Percentiles rank a stretch among this genome's conserved stretches.
Evolutionary conservation across 257 asterid genomes (phyloP).

Genomic region (Eucommia ulmoides): DNA sequence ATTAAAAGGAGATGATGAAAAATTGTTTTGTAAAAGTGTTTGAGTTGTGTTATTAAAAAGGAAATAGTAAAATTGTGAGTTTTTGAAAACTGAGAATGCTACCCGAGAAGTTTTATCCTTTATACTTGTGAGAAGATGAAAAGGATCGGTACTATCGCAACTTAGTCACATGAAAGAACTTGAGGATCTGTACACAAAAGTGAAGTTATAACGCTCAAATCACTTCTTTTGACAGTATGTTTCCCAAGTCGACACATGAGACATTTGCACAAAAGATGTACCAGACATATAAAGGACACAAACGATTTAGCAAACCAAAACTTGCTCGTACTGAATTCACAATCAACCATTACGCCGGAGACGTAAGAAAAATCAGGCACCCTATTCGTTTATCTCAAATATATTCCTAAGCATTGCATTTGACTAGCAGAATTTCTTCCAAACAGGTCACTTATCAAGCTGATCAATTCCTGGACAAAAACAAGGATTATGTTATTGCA

Average conservation of each 20-base stretch:
- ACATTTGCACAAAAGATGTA: conserved; percentile 95
- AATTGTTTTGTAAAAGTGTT: too few species aligned
- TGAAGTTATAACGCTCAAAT: too few species aligned
- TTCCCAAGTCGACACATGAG: conserved; percentile 93
- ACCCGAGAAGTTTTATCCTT: too few species aligned
- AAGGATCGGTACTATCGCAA: too few species aligned
- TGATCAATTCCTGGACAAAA: conserved; percentile 86
- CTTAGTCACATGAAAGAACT: too few species aligned
- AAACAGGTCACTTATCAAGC: conserved; percentile 86
- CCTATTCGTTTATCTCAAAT: conserved; percentile 7
- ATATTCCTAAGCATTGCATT: conserved; percentile 11
- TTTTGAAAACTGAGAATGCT: too few species aligned
- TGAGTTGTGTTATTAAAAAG: too few species aligned
- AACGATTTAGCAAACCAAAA: conserved; percentile 91
- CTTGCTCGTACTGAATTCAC: conserved; percentile 84
- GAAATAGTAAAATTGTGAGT: too few species aligned
- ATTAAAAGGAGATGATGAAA: too few species aligned
- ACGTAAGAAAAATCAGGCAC: conserved; percentile 35
- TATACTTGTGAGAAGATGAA: too few species aligned
- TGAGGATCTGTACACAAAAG: too few species aligned
- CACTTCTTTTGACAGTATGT: conserved; percentile 59
- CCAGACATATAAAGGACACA: conserved; percentile 81
- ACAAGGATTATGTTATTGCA: conserved; percentile 88
- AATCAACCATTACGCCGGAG: conserved; percentile 92
- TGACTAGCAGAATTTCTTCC: too few species aligned